Conservation (phyloP, 2,329 filamentous ascomycete species). For the Neospermospora avenae region DNA sequence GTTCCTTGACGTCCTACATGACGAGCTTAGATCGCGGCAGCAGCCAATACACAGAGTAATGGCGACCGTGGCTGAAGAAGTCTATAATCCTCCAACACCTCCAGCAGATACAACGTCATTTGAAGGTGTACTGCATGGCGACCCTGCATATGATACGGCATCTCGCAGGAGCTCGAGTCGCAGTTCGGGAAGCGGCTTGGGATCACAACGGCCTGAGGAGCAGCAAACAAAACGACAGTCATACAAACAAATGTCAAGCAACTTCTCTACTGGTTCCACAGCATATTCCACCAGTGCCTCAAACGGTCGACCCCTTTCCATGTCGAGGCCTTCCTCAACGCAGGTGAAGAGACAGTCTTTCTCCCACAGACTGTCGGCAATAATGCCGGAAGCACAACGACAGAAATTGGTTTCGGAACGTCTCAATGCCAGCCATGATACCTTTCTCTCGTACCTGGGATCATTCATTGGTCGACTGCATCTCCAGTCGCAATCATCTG, state of each 20-base stretch:
- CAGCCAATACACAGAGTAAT: slow-evolving; percentile 54
- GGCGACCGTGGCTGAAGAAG: slow-evolving; percentile 57
- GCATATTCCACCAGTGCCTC: background rate
- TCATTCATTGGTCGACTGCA: slow-evolving; percentile 90
- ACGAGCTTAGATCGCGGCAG: slow-evolving; percentile 50
- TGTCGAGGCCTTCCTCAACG: slow-evolving; percentile 22
- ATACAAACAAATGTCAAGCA: slow-evolving; percentile 30
- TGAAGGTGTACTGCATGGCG: slow-evolving; percentile 39
- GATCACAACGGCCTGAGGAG: slow-evolving; percentile 29
- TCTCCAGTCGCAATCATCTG: slow-evolving; percentile 85
- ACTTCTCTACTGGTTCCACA: slow-evolving; percentile 23
- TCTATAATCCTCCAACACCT: slow-evolving; percentile 58
- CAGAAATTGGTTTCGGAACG: slow-evolving; percentile 80
- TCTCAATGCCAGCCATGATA: slow-evolving; percentile 77
- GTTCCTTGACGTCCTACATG: slow-evolving; percentile 83
- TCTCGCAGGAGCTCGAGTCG: slow-evolving; percentile 32
- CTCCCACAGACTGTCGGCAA: slow-evolving; percentile 74
- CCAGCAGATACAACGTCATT: slow-evolving; percentile 56
- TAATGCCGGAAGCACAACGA: slow-evolving; percentile 58
- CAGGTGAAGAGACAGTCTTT: slow-evolving; percentile 32
- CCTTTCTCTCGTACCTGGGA: slow-evolving; percentile 84
- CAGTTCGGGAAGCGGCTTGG: slow-evolving; percentile 32
- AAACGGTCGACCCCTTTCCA: slow-evolving; percentile 25
- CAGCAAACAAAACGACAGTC: slow-evolving; percentile 31
- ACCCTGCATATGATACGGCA: slow-evolving; percentile 39